Conservation (phyloP, 768 basidiomycete genomes). For the Calocybe gangraenosa region DNA sequence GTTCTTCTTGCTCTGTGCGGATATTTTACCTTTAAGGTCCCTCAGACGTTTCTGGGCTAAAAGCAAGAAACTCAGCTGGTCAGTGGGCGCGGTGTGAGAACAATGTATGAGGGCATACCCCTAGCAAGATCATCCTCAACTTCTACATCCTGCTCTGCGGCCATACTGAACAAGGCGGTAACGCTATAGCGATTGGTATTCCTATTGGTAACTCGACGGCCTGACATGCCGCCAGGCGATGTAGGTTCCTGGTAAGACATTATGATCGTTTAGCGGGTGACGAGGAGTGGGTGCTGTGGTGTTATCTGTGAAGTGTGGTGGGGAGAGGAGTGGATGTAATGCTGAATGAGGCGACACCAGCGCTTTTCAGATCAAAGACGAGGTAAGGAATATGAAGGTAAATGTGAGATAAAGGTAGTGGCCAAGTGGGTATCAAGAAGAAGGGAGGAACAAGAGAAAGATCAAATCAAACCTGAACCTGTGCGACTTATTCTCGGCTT, state of each 20-base stretch:
- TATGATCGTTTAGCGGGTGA: conserved; percentile 27
- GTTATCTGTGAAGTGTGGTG: conserved; percentile 14
- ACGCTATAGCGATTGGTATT: conserved; percentile 97
- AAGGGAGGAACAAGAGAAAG: conserved; percentile 17
- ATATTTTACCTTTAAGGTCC: conserved; percentile 95
- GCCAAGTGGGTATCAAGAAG: conserved; percentile 33
- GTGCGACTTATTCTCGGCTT: conserved; percentile 18
- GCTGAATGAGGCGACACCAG: conserved; percentile 38
- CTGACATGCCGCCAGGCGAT: conserved; percentile 62
- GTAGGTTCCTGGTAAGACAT: conserved; percentile 65
- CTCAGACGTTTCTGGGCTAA: conserved; percentile 94
- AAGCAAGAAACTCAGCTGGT: conserved; percentile 5
- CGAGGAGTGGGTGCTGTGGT: conserved; percentile 17
- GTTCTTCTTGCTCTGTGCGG: conserved; percentile 99
- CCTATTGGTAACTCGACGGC: conserved; percentile 80
- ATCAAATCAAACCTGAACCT: conserved; percentile 8
- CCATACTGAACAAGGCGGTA: conserved; percentile 94
- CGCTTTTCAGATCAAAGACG: conserved; percentile 32
- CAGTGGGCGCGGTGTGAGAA: conserved; percentile 2
- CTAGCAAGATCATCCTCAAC: conserved; percentile 95
- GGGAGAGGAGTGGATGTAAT: conserved; percentile 10
- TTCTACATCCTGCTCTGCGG: conserved; percentile 97
- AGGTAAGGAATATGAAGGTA: conserved; percentile 22
- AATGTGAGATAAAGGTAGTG: conserved; percentile 13
- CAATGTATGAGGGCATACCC: conserved; percentile 49